phyloP scores from a whole-genome alignment of 75 land plant genomes.

The Cryptomeria japonica region DNA sequence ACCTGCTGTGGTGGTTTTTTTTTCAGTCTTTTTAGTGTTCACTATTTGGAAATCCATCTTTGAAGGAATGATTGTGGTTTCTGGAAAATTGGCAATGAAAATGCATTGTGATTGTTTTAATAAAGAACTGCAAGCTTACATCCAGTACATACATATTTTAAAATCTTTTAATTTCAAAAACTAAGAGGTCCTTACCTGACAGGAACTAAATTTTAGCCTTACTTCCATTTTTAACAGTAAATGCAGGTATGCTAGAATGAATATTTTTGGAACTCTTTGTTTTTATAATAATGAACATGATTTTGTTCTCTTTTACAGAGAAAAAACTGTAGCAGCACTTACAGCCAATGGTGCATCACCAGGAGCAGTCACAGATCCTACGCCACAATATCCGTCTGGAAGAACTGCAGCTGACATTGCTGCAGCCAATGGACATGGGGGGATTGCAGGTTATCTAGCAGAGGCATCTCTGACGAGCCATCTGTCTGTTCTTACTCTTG shows the following conservation, averaged over 20 bases:
- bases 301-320: conserved; percentile 39
- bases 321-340: conserved; percentile 81
- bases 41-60: background rate
- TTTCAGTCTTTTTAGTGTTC: background rate
- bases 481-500: conserved; percentile 67
- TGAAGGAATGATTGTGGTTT: background rate
- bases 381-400: conserved; percentile 64
- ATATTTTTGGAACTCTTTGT: background rate
- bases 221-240: background rate
- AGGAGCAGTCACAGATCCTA: conserved; percentile 92
- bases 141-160: background rate
- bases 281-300: background rate
- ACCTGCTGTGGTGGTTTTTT: background rate
- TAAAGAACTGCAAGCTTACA: background rate
- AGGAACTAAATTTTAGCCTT: background rate
- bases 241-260: conserved; percentile 1
- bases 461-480: conserved; percentile 79
- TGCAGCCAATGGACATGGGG: conserved; percentile 66
- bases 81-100: background rate
- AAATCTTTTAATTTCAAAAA: background rate
- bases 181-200: background rate
- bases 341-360: conserved; percentile 84
- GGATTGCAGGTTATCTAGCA: conserved; percentile 92
- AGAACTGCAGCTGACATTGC: conserved; percentile 83
- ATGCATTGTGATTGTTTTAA: background rate